Conservation (phyloP, 2,329 filamentous ascomycete genomes). For the Paramyrothecium roridum region DNA sequence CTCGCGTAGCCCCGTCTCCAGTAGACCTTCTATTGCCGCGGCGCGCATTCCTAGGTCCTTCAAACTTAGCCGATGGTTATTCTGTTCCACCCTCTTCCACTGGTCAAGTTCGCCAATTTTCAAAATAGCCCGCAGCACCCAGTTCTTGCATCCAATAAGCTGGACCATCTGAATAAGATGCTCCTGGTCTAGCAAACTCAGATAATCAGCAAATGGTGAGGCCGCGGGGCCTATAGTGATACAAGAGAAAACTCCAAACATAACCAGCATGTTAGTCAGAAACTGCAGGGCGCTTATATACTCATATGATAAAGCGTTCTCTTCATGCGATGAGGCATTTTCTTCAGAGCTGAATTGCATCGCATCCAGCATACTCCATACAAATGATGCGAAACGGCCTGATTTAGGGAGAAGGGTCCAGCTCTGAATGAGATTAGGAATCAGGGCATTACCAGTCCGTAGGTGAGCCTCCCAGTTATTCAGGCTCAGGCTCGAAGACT, state of each 20-base stretch:
- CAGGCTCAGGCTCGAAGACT: constrained; percentile 3
- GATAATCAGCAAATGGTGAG: neutral
- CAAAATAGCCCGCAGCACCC: constrained; percentile 3
- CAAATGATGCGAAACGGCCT: neutral
- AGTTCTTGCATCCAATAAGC: constrained; percentile 3
- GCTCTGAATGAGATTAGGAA: neutral
- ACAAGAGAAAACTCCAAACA: constrained; percentile 2
- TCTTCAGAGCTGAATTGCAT: neutral
- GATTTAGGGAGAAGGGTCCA: constrained; percentile 1
- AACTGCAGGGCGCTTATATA: constrained; percentile 3
- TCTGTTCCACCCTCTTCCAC: constrained; percentile 2
- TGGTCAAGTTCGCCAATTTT: constrained; percentile 1
- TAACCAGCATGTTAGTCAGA: constrained; percentile 1
- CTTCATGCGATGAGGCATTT: constrained; percentile 1
- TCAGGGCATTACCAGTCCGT: neutral
- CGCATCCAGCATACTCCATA: constrained; percentile 1
- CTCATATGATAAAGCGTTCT: constrained; percentile 1
- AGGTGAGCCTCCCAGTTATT: constrained; percentile 3
- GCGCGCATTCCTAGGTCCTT: neutral
- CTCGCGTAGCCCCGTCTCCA: constrained; percentile 1
- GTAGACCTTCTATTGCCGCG: neutral
- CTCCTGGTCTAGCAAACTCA: constrained; percentile 1
- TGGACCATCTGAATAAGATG: constrained; percentile 4
- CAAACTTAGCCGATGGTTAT: constrained; percentile 1
- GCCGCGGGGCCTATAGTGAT: neutral